Base-by-base conservation (phyloP, 2,329 filamentous ascomycete genomes). In the Sarocladiaceae sp. region DNA sequence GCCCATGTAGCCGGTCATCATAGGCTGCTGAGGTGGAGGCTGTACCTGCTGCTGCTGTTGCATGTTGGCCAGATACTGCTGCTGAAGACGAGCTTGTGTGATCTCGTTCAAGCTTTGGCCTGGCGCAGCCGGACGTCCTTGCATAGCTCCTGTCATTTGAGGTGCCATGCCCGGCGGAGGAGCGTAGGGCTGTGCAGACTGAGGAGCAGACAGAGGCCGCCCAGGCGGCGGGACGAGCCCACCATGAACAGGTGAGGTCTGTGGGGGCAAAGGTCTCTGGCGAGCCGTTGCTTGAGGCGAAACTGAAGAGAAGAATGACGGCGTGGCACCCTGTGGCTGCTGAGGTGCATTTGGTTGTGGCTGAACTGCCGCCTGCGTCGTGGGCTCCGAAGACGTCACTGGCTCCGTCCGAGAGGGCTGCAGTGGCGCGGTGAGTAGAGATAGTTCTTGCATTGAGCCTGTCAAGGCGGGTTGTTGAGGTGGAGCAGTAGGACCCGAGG, bases 201-300 rank as follows among this genome's bases (percentile, higher is more conserved):
- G 85, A 20, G 93, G 91, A 31, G 93, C 91, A 32, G 91, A 96
- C 11, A 93, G 74, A 6, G 93, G 85, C 48, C 93, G 78, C 10
- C 89, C 88, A 15, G 86, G 71, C 20, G 79, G 88, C 6, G 89
- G 88, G 49, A 90, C 78, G 29, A 95, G 70, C 15, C 80, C 78
- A 31, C 77, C 68, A 53, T 78, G 72, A 33, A 70, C 73, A 47
- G 78, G 75, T 49, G 74, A 68, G 12, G 43, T 69, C 48, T 83
- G 80, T 39, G 88, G 85, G 29, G 83, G 76, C 47, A 80, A 69
- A 34, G 88, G 89, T 50, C 88, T 73, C 60, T 88, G 83, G 52
- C 88, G 69, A 44, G 71, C 49, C 43, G 46, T 54, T 55, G 43
- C 51, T 50, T 34, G 33, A 50, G 62, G 59, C 4, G 57, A 49